Base-by-base conservation (phyloP, 805 yeast genomes). In the Yarrowia sp. region DNA sequence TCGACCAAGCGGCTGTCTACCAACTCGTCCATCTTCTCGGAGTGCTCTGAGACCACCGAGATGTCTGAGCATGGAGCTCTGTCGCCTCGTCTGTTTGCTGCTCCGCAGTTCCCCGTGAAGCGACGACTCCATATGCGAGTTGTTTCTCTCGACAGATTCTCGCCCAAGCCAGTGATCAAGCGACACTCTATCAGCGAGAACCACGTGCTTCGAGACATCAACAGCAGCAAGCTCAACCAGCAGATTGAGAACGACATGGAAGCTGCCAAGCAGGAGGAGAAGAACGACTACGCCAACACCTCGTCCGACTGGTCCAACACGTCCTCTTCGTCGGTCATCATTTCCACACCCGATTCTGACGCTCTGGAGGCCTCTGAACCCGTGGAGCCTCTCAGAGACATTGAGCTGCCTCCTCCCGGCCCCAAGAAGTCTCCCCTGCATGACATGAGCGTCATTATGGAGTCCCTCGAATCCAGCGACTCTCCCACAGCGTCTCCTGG, bases 91-190 rank as follows among this genome's bases (percentile, higher is more conserved):
- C 16, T 39, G 13, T 24, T 19, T 10, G 21, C 24, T 21, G 42
- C 42, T 1, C 41, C 42, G 3, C 58, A 33, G 24, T 51, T 51
- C 12, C 25, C 55, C 14, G 55, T 47, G 22, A 51, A 51, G 24
- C n/a, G 58, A 51, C 16, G 58, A 35, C 32, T 51, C 5, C 58
- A 51, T n/a, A 33, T 51, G 58, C n/a, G 58, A 24, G 58, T 51
- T 7, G 41, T 35, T 3, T 51, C 58, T 12, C 42, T 51, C 4
- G 61, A 55, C 35, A 16, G 47, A 25, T 55, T 55, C 29, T 55
- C 61, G 5, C 61, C 61, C 27, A 55, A 55, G 21, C 47, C 61
- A 8, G 61, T 55, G 13, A 55, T 55, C n/a, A 38, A 38, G 18
- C 31, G 58, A n/a, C 58, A 51, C 19, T 51, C 58, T 4, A 32